Base-by-base conservation (phyloP, 495 filamentous ascomycete species). In the Cudoniella acicularis region DNA sequence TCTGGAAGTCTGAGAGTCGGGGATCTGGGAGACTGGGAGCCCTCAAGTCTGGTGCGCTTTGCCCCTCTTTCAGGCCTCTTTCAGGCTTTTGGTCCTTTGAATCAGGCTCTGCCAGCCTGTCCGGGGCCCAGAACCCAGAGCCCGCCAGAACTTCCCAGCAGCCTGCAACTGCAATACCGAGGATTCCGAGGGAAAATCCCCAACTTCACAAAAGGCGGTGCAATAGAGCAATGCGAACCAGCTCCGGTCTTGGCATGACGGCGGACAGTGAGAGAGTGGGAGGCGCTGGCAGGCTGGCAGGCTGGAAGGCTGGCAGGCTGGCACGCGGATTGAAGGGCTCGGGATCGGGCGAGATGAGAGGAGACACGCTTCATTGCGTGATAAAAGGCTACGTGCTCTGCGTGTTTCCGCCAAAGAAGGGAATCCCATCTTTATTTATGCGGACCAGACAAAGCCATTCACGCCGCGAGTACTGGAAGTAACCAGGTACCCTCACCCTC, bases 11-110 rank as follows among this genome's bases (percentile, higher is more conserved):
- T n/a, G n/a, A n/a, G n/a, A n/a, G n/a, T n/a, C n/a, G n/a, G n/a
- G n/a, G n/a, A n/a, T n/a, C n/a, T n/a, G 30, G 30, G 6, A 36
- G 13, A 6, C 57, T 59, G 57, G 18, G 40, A 23, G n/a, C n/a
- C 17, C 30, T 47, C 48, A 25, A 13, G 57, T 17, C 20, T 27
- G 13, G 23, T 53, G 27, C 10, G 43, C 49, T 24, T 27, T 45
- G 47, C 53, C 53, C 49, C 59, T 40, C 53, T 22, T 56, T 62
- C 59, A 62, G 59, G 59, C 59, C 57, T 61, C 59, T n/a, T n/a
- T n/a, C n/a, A n/a, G n/a, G n/a, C n/a, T n/a, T n/a, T n/a, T n/a
- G n/a, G n/a, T n/a, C n/a, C n/a, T n/a, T n/a, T 50, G 49, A 53
- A 62, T 56, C 59, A 62, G 59, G 59, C 59, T 61, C 56, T 20